phyloP scores from a whole-genome alignment of 352 stramenopile species.

The Phytophthora pini region DNA sequence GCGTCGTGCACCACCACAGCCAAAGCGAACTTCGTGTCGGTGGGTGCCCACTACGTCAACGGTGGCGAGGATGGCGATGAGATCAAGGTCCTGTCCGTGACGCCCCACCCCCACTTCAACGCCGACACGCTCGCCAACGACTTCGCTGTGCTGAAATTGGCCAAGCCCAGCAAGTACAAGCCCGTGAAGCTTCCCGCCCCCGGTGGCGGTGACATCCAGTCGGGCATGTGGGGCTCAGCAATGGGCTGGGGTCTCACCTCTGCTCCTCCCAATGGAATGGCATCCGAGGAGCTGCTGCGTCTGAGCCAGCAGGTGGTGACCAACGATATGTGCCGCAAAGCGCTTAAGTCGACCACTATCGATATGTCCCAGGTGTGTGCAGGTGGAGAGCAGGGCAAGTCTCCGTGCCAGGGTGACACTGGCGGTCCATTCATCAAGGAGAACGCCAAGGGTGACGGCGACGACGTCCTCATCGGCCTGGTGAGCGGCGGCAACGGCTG shows the following conservation, averaged over 20 bases:
- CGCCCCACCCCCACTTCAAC: conserved; percentile 49
- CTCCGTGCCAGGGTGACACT: conserved; percentile 41
- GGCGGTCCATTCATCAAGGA: conserved; percentile 40
- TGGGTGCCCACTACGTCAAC: conserved; percentile 41
- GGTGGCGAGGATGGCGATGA: conserved; percentile 32
- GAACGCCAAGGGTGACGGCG: conserved; percentile 20
- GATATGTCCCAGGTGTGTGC: conserved; percentile 38
- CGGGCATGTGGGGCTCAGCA: conserved; percentile 23
- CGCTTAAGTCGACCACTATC: conserved; percentile 19
- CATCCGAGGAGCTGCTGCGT: conserved; percentile 19
- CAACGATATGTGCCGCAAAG: conserved; percentile 23
- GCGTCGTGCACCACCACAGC: conserved; percentile 16
- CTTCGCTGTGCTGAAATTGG: conserved; percentile 43
- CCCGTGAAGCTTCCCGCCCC: conserved; percentile 35
- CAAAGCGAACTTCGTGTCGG: conserved; percentile 27
- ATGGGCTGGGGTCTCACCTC: conserved; percentile 35
- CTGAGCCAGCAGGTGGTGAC: conserved; percentile 17
- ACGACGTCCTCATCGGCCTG: conserved; percentile 56
- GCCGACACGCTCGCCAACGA: conserved; percentile 33
- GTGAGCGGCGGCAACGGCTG: conserved; percentile 52
- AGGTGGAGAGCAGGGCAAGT: conserved; percentile 29
- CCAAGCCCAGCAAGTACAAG: conserved; percentile 22
- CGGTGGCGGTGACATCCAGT: conserved; percentile 14
- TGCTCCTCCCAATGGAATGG: conserved; percentile 6
- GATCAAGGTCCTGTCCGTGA: conserved; percentile 35